Base-by-base conservation (phyloP, 257 asterid genomes). In the Scutellaria galericulata region DNA sequence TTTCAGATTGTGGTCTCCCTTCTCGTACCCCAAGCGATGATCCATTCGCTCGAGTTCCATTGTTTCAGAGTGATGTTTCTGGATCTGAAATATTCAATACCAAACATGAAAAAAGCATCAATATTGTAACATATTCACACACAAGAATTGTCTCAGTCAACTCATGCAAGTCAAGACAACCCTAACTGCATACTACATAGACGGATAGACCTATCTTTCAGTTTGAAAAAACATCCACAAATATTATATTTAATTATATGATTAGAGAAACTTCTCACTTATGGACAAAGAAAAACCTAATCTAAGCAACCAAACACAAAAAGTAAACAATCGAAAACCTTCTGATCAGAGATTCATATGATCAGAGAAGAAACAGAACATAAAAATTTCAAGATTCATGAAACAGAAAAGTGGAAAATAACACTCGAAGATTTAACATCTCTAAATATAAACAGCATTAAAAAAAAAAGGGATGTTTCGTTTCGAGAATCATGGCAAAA, bases 331-430 rank as follows among this genome's bases (percentile, higher is more conserved):
- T 53, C 22, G 27, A 52, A 52, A 52, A 14, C 5, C 1, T 15
- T 51, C 14, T 6, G 24, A 24, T 24, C 27, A 2, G 27, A 24
- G 27, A 24, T 48, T 44, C 8, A 12, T 6, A 12, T 15, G 58
- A 73, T 53, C 65, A n/a, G 9, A 40, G 7, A 54, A 40, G 7
- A 54, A 37, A 54, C 60, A 31, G 41, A 74, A 73, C 44, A 47
- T 6, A 20, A 18, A 71, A 24, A 2, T 46, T 6, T 48, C 53
- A 15, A 10, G 42, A 47, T 47, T 60, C 53, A 15, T 11, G 53
- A 48, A 47, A 14, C 31, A 24, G 42, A 7, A 35, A 24, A 24
- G 37, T 1, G 9, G 24, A 66, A 27, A 39, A 47, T 4, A 47
- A 2, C n/a, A 47, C 11, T 10, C 9, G 5, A 3, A 10, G 11